phyloP scores from a whole-genome alignment of 192 early-diverging fungal genomes.

The Pilobolus umbonatus region DNA sequence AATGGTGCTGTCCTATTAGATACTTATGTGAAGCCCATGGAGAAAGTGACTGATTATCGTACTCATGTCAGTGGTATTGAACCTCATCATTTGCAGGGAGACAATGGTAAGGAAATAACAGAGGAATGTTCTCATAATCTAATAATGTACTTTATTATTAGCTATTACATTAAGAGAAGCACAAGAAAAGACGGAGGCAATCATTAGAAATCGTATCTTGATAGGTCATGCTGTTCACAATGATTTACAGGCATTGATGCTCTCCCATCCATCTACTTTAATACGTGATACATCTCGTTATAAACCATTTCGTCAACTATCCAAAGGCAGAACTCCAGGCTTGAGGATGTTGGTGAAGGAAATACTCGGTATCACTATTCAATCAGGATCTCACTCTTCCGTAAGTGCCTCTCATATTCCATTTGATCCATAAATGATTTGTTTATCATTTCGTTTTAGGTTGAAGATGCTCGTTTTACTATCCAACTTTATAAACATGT shows the following conservation, averaged over 20 bases:
- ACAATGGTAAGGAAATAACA: not conserved
- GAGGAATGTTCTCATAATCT: constrained; percentile 2
- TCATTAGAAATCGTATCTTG: constrained; percentile 81
- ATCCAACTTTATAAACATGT: constrained; percentile 87
- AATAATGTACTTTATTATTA: constrained; percentile 13
- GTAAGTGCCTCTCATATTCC: constrained; percentile 35
- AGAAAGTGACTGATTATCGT: constrained; percentile 88
- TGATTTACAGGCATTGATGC: constrained; percentile 79
- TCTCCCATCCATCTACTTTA: constrained; percentile 73
- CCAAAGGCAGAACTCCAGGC: constrained; percentile 61
- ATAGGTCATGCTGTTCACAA: constrained; percentile 90
- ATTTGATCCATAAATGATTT: not conserved
- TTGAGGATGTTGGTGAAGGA: constrained; percentile 73
- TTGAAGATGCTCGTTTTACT: constrained; percentile 84
- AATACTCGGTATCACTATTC: constrained; percentile 77
- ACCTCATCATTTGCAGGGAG: constrained; percentile 57
- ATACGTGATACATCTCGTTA: constrained; percentile 84
- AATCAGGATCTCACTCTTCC: constrained; percentile 82
- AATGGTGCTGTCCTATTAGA: constrained; percentile 85
- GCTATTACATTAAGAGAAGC: constrained; percentile 74
- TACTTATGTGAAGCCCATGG: constrained; percentile 76
- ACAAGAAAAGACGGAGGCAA: constrained; percentile 71
- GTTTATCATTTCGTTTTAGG: constrained; percentile 16
- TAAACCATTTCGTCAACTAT: constrained; percentile 62
- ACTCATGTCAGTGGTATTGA: constrained; percentile 91